These are phyloP conservation scores for Didymella pinodella DNA, from an alignment of 2,329 filamentous ascomycete genomes.

Conservation along the genomic window DNA sequence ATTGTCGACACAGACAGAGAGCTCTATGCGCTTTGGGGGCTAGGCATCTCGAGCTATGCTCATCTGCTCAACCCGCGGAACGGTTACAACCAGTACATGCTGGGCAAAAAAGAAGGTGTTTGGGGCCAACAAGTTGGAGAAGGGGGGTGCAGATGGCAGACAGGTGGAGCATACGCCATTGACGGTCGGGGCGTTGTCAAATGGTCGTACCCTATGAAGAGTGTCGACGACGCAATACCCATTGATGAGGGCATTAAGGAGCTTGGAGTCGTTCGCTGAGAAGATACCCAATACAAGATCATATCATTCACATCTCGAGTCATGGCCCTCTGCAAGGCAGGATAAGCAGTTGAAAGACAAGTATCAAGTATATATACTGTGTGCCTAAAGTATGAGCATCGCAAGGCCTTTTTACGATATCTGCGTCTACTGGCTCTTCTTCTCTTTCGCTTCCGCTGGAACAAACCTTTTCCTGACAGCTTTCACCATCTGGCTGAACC, in stretches of 20 bases:
- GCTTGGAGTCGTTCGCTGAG: constrained; percentile 31
- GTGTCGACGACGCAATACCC: constrained; percentile 43
- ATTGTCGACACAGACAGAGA: constrained; percentile 65
- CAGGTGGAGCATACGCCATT: constrained; percentile 45
- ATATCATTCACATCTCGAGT: not conserved
- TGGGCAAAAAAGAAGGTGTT: constrained; percentile 47
- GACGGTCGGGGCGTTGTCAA: constrained; percentile 44
- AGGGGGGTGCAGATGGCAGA: constrained; percentile 48
- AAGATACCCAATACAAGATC: constrained; percentile 8
- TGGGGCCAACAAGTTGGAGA: constrained; percentile 48
- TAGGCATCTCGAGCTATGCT: constrained; percentile 56
- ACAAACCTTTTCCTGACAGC: constrained; percentile 81
- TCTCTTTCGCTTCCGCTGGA: constrained; percentile 37
- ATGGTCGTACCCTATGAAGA: constrained; percentile 48
- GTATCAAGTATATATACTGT: not conserved
- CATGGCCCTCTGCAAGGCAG: not conserved
- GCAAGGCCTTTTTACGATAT: not conserved
- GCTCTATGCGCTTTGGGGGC: constrained; percentile 67
- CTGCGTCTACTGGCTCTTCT: constrained; percentile 21
- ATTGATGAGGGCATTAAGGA: constrained; percentile 45
- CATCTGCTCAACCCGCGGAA: constrained; percentile 48
- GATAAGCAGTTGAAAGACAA: not conserved
- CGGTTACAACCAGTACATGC: constrained; percentile 47
- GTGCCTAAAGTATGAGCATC: not conserved
- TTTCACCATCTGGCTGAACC: constrained; percentile 85